These are phyloP conservation scores for Mariannaea sp. DNA, from an alignment of 2,329 filamentous ascomycete species.

Conservation along the genomic window DNA sequence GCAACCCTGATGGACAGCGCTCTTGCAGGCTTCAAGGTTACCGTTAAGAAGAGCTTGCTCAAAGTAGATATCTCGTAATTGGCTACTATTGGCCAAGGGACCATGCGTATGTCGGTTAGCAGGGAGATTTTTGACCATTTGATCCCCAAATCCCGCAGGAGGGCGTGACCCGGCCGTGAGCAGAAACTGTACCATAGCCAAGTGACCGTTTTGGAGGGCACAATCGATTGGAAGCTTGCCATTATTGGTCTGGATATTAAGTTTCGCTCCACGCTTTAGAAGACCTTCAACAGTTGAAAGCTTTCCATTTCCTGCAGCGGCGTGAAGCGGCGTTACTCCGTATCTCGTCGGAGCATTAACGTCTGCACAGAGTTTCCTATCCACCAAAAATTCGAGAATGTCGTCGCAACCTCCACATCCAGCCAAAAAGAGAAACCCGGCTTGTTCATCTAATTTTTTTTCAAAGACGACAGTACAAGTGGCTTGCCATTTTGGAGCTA, in stretches of 20 bases:
- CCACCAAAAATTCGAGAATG: neutral
- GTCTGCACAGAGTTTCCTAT: neutral
- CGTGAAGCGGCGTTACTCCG: slow-evolving; percentile 7
- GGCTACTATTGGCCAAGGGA: neutral
- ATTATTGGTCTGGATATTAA: neutral
- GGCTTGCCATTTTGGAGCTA: neutral
- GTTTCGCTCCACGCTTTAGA: neutral
- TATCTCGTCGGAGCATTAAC: neutral
- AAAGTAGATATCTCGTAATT: neutral
- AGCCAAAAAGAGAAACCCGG: slow-evolving; percentile 5
- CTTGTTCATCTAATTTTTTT: neutral
- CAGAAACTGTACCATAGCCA: neutral
- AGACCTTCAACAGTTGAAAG: neutral
- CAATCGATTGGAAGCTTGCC: neutral
- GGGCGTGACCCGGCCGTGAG: neutral
- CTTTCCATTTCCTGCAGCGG: neutral
- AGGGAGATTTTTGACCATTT: neutral
- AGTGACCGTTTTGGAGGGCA: neutral
- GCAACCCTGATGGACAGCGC: neutral
- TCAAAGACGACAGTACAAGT: neutral
- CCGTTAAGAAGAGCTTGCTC: neutral
- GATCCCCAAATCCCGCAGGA: neutral
- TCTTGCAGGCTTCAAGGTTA: neutral
- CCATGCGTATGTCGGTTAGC: too few species aligned
- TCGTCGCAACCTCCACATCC: too few species aligned